Percentiles rank a stretch among this genome's conserved stretches.
phyloP scores from a whole-genome alignment of 345 rosid species.

The Eucalyptus brandiana region DNA sequence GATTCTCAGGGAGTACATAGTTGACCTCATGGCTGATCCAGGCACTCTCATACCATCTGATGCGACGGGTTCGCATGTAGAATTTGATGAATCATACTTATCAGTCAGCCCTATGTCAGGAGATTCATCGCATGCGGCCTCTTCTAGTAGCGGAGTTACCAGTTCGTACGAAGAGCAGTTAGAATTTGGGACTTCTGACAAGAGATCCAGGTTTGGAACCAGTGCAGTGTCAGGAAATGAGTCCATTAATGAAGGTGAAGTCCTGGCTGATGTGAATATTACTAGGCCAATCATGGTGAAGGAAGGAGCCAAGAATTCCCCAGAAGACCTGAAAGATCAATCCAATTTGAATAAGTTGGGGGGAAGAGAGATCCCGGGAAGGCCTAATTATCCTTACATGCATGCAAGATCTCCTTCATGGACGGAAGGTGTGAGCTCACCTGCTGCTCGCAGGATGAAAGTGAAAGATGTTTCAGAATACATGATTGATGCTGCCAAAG shows the following conservation, averaged over 20 bases:
- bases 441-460: slow-evolving; percentile 79
- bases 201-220: slow-evolving; percentile 26
- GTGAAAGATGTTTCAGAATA: slow-evolving; percentile 90
- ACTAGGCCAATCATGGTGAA: not conserved
- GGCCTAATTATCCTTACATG: slow-evolving; percentile 33
- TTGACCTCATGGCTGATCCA: slow-evolving; percentile 96
- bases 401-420: slow-evolving; percentile 89
- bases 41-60: slow-evolving; percentile 95
- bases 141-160: slow-evolving; percentile 56
- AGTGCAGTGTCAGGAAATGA: slow-evolving; percentile 16
- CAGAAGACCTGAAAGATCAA: slow-evolving; percentile 10
- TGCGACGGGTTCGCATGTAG: slow-evolving; percentile 55
- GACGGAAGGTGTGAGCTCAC: slow-evolving; percentile 95
- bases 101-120: slow-evolving; percentile 58
- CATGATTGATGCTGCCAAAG: slow-evolving; percentile 95
- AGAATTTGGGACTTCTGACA: slow-evolving; percentile 38
- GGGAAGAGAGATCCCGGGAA: slow-evolving; percentile 17
- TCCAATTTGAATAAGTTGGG: slow-evolving; percentile 12
- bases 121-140: slow-evolving; percentile 39
- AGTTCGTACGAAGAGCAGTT: slow-evolving; percentile 60
- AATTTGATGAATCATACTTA: slow-evolving; percentile 46
- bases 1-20: slow-evolving; percentile 89
- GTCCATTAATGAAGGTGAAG: slow-evolving; percentile 26
- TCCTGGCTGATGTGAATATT: slow-evolving; percentile 4
- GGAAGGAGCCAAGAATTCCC: slow-evolving; percentile 21